Percentiles rank a stretch among this genome's conserved stretches.
phyloP scores from a whole-genome alignment of 345 rosid genomes.

The Microcos paniculata region DNA sequence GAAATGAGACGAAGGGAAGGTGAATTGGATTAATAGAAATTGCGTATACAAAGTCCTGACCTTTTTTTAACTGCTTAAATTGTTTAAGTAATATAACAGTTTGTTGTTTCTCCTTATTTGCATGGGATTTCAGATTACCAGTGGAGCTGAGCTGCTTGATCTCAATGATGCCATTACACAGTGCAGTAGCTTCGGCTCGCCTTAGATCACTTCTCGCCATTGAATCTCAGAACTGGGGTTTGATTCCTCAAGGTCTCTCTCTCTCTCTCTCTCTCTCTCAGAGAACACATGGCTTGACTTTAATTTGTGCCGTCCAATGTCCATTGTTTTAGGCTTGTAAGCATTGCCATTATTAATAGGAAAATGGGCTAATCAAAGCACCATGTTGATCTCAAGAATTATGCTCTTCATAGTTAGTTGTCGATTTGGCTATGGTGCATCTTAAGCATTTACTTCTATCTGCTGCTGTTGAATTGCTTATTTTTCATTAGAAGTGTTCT shows the following conservation, averaged over 20 bases:
- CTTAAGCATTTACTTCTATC: background rate
- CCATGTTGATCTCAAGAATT: background rate
- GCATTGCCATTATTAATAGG: background rate
- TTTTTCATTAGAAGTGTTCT: background rate
- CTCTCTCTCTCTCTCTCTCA: background rate
- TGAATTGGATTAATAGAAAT: background rate
- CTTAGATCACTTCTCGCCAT: conserved; percentile 26
- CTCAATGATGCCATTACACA: conserved; percentile 38
- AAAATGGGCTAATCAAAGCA: background rate
- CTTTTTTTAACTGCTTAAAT: too few species aligned
- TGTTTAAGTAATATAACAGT: conserved; percentile 32
- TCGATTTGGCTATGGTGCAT: background rate
- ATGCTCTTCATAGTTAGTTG: background rate
- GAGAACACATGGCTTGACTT: background rate
- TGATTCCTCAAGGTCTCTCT: conserved; percentile 37
- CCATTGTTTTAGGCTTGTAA: background rate
- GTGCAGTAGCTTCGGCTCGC: conserved; percentile 34
- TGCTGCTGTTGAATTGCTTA: background rate
- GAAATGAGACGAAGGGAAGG: background rate
- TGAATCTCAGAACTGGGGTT: conserved; percentile 33
- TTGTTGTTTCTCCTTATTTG: background rate
- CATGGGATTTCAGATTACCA: conserved; percentile 25
- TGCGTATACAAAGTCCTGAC: too few species aligned
- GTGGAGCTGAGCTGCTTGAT: conserved; percentile 38
- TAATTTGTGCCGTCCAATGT: background rate